Conservation (phyloP, 2,329 filamentous ascomycete species). For the Aureobasidium subglaciale region DNA sequence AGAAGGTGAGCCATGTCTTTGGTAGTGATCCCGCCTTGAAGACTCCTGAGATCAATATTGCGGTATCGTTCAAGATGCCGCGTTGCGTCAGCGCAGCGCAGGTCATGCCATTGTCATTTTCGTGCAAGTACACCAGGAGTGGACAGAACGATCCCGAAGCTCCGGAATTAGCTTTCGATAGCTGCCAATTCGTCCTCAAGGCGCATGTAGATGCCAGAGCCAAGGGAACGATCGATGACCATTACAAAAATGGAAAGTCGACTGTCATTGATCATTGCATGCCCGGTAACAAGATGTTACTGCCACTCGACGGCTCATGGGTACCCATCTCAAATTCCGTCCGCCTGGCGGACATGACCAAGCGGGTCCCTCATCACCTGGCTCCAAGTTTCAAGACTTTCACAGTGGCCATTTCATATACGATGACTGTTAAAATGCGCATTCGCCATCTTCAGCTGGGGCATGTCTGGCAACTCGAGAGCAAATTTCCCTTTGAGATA, state of each 20-base stretch:
- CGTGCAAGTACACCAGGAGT: not conserved
- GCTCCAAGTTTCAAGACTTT: conserved; percentile 1
- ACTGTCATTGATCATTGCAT: not conserved
- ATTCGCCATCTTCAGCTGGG: not conserved
- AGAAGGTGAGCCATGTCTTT: conserved; percentile 9
- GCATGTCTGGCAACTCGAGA: not conserved
- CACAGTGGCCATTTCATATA: not conserved
- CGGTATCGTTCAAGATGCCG: not conserved
- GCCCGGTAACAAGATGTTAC: not conserved
- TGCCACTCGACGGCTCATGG: not conserved
- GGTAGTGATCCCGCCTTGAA: not conserved
- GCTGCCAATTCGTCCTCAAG: not conserved
- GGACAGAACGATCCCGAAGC: not conserved
- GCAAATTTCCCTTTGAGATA: not conserved
- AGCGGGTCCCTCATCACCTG: not conserved
- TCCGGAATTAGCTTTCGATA: not conserved
- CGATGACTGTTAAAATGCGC: not conserved
- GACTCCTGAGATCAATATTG: conserved; percentile 1
- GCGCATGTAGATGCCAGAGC: not conserved
- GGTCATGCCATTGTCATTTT: not conserved
- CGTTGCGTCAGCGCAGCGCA: not conserved
- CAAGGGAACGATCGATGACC: not conserved
- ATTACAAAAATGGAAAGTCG: not conserved
- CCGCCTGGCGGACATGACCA: not conserved
- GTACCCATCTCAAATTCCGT: not conserved